Evolutionary conservation across 1,284 basidiomycete genomes (phyloP).

Genomic region (Ustilago nuda): DNA sequence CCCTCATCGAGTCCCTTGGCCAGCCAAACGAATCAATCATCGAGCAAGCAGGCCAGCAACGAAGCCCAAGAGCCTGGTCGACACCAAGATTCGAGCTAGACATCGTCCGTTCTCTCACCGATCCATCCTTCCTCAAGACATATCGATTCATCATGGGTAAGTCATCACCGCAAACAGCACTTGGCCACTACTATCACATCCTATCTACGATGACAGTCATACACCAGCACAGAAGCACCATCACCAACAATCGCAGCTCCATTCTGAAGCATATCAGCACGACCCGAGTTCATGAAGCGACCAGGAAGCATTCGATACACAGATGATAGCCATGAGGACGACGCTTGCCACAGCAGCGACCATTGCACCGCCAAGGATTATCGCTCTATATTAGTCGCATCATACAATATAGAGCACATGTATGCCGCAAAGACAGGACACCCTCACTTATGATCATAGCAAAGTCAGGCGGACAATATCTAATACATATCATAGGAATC

Average conservation of each 20-base stretch:
- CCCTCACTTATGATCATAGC: background rate
- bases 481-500: too few relatives aligned
- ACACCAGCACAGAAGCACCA: slow-evolving; percentile 16
- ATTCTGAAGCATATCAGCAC: slow-evolving; percentile 1
- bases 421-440: background rate
- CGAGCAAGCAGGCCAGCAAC: slow-evolving; percentile 8
- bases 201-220: slow-evolving; percentile 10
- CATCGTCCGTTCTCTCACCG: slow-evolving; percentile 49
- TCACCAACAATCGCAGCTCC: slow-evolving; percentile 5
- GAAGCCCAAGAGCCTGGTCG: slow-evolving; percentile 11
- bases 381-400: background rate
- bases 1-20: background rate
- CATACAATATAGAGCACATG: background rate
- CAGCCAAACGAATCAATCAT: background rate
- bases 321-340: background rate
- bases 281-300: background rate
- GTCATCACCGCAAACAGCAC: slow-evolving; percentile 39
- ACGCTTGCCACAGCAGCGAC: background rate
- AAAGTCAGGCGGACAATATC: background rate
- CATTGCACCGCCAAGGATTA: background rate
- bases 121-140: slow-evolving; percentile 58
- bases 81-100: slow-evolving; percentile 38
- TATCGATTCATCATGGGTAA: slow-evolving; percentile 59
- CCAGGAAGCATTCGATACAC: background rate
- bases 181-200: slow-evolving; percentile 27